Percentiles rank a stretch among this genome's conserved stretches.
These are phyloP conservation scores for Boletellus ananiceps DNA, from an alignment of 768 basidiomycete species.

Conservation along the genomic window DNA sequence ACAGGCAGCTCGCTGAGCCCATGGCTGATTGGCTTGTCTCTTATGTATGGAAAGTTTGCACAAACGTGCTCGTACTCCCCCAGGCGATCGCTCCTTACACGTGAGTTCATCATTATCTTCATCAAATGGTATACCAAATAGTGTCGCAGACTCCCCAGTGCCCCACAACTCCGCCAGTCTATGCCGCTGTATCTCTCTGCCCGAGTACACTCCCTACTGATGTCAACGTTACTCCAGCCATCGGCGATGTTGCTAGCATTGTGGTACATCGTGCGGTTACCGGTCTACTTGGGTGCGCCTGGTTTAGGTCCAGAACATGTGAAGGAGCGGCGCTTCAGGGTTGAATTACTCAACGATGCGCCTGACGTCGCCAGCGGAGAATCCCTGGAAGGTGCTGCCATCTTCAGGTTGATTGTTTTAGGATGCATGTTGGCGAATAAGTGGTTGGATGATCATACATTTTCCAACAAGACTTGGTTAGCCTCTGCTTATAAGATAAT, in stretches of 20 bases:
- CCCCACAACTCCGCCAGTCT: slow-evolving; percentile 33
- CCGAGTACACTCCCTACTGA: slow-evolving; percentile 65
- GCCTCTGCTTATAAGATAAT: slow-evolving; percentile 15
- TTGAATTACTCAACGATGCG: slow-evolving; percentile 53
- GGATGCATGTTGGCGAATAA: slow-evolving; percentile 87
- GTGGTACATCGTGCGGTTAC: slow-evolving; percentile 79
- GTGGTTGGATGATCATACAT: slow-evolving; percentile 86
- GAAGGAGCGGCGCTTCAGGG: slow-evolving; percentile 62
- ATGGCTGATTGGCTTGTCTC: slow-evolving; percentile 74
- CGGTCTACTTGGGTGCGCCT: slow-evolving; percentile 58
- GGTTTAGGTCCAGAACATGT: slow-evolving; percentile 46
- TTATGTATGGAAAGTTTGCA: slow-evolving; percentile 81
- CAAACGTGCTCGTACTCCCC: slow-evolving; percentile 62
- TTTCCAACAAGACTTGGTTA: slow-evolving; percentile 86
- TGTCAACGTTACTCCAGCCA: slow-evolving; percentile 78
- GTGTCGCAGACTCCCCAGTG: slow-evolving; percentile 24
- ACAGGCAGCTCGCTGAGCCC: slow-evolving; percentile 72
- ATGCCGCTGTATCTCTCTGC: slow-evolving; percentile 45
- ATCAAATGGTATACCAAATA: slow-evolving; percentile 9
- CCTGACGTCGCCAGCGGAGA: slow-evolving; percentile 41
- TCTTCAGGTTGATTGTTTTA: slow-evolving; percentile 71
- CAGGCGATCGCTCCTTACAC: slow-evolving; percentile 45
- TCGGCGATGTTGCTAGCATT: slow-evolving; percentile 73
- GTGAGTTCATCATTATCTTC: slow-evolving; percentile 39
- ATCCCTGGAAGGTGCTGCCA: slow-evolving; percentile 51